Evolutionary conservation across 306 rosid species (phyloP).

Genomic region (Malus sylvestris): DNA sequence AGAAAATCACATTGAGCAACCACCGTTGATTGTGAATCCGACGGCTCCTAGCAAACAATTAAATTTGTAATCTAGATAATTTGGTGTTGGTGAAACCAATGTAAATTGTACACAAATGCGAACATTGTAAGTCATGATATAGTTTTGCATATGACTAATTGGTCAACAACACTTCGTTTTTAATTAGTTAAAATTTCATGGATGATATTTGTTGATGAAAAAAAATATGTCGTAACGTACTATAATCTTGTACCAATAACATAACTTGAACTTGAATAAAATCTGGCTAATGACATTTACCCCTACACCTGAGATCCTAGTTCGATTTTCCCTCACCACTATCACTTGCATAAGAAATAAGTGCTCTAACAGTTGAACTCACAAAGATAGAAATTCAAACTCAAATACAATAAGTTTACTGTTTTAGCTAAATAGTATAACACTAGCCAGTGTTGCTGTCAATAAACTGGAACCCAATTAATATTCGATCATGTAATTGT

Average conservation of each 20-base stretch:
- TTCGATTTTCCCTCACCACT: too few species aligned
- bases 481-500: not conserved
- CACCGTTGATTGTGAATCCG: slow-evolving; percentile 27
- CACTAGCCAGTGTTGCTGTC: not conserved
- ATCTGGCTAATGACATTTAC: too few species aligned
- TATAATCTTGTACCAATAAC: too few species aligned
- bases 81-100: not conserved
- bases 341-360: too few species aligned
- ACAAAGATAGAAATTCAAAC: too few species aligned
- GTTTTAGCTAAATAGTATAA: too few species aligned
- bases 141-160: not conserved
- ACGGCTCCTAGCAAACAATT: slow-evolving; percentile 38
- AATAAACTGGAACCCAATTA: not conserved
- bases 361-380: too few species aligned
- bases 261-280: too few species aligned
- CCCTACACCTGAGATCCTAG: not conserved
- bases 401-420: too few species aligned
- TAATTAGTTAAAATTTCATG: too few species aligned
- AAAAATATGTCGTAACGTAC: too few species aligned
- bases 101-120: slow-evolving; percentile 3
- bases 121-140: not conserved
- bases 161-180: not conserved
- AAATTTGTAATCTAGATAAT: slow-evolving; percentile 1
- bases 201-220: not conserved
- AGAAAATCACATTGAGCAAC: slow-evolving; percentile 21